These are phyloP conservation scores for Ophiocordyceps camponoti-rufipedis DNA, from an alignment of 2,329 filamentous ascomycete genomes.

Conservation along the genomic window DNA sequence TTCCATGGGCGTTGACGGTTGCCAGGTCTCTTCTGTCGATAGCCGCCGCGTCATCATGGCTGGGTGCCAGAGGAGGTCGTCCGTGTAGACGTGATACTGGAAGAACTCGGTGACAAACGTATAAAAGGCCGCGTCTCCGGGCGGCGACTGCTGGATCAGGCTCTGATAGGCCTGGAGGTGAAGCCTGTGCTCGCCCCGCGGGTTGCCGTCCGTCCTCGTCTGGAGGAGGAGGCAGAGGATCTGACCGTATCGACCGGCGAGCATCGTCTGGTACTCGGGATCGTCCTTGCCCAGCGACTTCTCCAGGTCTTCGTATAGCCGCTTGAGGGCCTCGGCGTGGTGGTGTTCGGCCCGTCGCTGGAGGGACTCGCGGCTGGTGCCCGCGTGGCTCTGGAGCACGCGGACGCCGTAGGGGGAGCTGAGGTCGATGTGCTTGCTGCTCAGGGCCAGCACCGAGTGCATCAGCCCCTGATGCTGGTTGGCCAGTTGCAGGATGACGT, in stretches of 20 bases:
- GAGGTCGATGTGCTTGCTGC: constrained; percentile 56
- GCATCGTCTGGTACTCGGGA: constrained; percentile 24
- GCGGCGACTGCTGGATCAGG: constrained; percentile 44
- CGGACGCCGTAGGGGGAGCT: constrained; percentile 36
- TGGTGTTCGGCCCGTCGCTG: constrained; percentile 35
- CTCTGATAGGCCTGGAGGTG: constrained; percentile 62
- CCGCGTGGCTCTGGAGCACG: constrained; percentile 29
- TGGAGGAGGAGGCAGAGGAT: constrained; percentile 44
- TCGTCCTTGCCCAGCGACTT: constrained; percentile 22
- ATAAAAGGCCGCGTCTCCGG: constrained; percentile 46
- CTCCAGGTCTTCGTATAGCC: constrained; percentile 28
- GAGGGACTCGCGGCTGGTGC: constrained; percentile 26
- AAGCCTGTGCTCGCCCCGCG: constrained; percentile 53
- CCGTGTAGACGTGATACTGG: constrained; percentile 60
- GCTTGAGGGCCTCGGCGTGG: constrained; percentile 33
- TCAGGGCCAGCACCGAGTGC: constrained; percentile 75
- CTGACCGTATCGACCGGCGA: constrained; percentile 40
- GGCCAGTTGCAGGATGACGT: constrained; percentile 67
- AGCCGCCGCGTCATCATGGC: constrained; percentile 17
- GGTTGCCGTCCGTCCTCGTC: constrained; percentile 35
- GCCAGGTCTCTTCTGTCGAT: constrained; percentile 26
- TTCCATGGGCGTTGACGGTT: constrained; percentile 21
- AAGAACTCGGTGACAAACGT: constrained; percentile 59
- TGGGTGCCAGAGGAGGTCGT: constrained; percentile 37
- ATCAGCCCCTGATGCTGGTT: constrained; percentile 65